Evolutionary conservation across 441 rosid species (phyloP), one percentile per base, ranked within the genome.

Genomic region (Bruguiera hainesii): DNA sequence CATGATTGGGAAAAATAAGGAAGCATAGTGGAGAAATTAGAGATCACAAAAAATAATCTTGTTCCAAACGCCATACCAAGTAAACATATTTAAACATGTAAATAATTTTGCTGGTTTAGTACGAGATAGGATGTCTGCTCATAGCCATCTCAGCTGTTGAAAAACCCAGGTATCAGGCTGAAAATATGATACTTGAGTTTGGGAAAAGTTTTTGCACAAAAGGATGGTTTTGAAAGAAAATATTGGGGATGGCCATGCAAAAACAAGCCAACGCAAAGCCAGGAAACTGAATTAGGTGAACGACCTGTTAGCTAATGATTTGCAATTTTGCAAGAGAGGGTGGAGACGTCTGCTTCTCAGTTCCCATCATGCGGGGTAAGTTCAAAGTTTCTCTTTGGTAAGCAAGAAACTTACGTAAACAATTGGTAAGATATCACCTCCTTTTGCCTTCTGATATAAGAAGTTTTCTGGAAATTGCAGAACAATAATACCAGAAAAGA

Each of bases 361-460:
- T 42, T 42, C 48, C 48, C 63, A 72, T 61, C 5, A 35, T 60
- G 53, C 16, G 29, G 26, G 21, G 13, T 33, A 37, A 35, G 66
- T 65, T 42, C 52, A 70, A 67, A 58, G 6, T 33, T 81, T 79
- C 81, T 82, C 83, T 83, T 58, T 21, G 31, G 19, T 56, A 20
- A 56, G 68, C 65, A 60, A 59, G 48, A 60, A 35, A 29, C n/a
- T 0, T 64, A 61, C 3, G 0, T 69, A 49, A 59, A 71, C 70
- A 59, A 37, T 64, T 50, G 61, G 56, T 13, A 42, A 57, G 63
- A 56, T 49, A 49, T 76, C 87, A 89, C n/a, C 60, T 74, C 63
- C 62, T 75, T 68, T 62, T 55, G 74, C 73, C 74, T 56, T 83
- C 81, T 15, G 98, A 85, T 33, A 82, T 70, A 64, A 90, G 90